A percentile compares a stretch with the other conserved stretches of the same genome.
Evolutionary conservation across 352 stramenopile species (phyloP).

Genomic region (Phytophthora sp.): DNA sequence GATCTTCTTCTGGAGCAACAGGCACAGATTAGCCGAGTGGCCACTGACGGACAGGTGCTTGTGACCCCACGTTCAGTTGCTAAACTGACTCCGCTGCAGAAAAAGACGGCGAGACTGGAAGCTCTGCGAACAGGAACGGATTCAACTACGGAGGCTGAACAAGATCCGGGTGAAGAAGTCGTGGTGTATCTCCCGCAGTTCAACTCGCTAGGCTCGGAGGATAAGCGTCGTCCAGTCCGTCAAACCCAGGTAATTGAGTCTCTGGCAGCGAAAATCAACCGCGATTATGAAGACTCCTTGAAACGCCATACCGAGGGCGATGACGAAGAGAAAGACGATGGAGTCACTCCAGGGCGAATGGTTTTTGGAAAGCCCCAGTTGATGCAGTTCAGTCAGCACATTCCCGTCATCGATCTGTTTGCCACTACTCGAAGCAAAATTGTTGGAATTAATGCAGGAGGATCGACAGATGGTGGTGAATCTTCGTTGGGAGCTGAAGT

Average conservation of each 20-base stretch:
- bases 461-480: background rate
- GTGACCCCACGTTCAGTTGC: constrained; percentile 18
- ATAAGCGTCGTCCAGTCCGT: constrained; percentile 53
- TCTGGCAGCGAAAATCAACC: constrained; percentile 57
- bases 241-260: constrained; percentile 66
- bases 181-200: constrained; percentile 63
- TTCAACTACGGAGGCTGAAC: constrained; percentile 14
- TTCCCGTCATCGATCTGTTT: constrained; percentile 46
- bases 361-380: constrained; percentile 57
- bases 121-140: constrained; percentile 27
- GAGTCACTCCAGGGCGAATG: constrained; percentile 43
- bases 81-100: constrained; percentile 27
- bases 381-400: constrained; percentile 46
- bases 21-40: constrained; percentile 41
- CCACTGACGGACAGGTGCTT: constrained; percentile 39
- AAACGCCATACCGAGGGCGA: constrained; percentile 39
- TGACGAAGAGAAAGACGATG: constrained; percentile 29
- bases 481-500: background rate
- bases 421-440: constrained; percentile 48
- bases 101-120: constrained; percentile 42
- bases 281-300: constrained; percentile 57
- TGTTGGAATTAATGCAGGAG: constrained; percentile 16
- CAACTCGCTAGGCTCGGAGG: constrained; percentile 69
- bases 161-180: constrained; percentile 39
- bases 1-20: constrained; percentile 53